A percentile compares a stretch with the other conserved stretches of the same genome.
phyloP scores from a whole-genome alignment of 176 grass and related monocot species.

The Typha latifolia region DNA sequence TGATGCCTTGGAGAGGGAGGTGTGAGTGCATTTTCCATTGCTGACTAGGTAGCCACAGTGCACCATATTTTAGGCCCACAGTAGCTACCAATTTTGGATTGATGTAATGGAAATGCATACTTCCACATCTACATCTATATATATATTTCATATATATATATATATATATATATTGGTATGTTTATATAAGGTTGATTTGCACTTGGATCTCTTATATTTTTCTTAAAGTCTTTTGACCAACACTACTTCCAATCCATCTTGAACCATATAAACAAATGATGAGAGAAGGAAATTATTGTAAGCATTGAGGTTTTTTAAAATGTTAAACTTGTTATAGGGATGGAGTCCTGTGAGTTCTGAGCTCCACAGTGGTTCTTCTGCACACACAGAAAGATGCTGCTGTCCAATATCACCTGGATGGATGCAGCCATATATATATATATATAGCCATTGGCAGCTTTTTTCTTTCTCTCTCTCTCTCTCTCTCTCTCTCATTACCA shows the following conservation, averaged over 20 bases:
- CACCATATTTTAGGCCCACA: not conserved
- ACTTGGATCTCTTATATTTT: not conserved
- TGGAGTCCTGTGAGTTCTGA: not conserved
- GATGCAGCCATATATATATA: not conserved
- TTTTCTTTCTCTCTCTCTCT: too few relatives aligned
- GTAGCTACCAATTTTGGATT: conserved; percentile 7
- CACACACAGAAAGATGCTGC: not conserved
- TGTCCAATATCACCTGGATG: not conserved
- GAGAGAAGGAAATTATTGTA: too few relatives aligned
- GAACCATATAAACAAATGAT: not conserved
- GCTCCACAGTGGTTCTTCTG: not conserved
- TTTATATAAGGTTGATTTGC: not conserved
- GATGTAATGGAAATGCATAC: conserved; percentile 2
- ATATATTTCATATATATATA: not conserved
- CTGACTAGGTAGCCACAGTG: not conserved
- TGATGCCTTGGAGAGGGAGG: not conserved
- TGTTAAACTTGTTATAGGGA: not conserved
- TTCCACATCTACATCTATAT: not conserved
- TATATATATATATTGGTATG: not conserved
- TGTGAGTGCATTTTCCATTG: not conserved
- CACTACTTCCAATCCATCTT: not conserved
- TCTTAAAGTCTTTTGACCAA: conserved; percentile 4
- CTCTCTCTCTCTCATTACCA: too few relatives aligned
- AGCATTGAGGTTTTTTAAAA: not conserved
- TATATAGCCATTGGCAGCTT: not conserved